Conservation (phyloP, 495 filamentous ascomycete genomes). For the Hypomontagnella submonticulosa region DNA sequence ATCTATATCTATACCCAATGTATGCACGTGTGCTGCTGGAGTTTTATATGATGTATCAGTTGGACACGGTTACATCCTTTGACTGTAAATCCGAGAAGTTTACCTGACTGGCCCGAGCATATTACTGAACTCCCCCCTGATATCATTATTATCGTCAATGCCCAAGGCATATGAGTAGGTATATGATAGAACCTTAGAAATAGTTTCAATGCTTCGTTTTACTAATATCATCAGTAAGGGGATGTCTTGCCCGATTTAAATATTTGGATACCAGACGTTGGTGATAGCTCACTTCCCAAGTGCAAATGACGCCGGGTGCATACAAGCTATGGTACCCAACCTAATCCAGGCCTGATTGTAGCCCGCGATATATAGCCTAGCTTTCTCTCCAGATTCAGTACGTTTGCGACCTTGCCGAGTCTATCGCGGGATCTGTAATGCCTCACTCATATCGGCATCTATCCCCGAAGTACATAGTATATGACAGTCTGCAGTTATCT, state of each 20-base stretch:
- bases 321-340: not conserved
- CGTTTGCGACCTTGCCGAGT: slow-evolving; percentile 20
- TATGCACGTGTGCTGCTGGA: not conserved
- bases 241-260: no score
- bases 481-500: slow-evolving; percentile 10
- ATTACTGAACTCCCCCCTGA: no score
- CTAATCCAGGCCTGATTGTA: no score
- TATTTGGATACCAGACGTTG: not conserved
- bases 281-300: slow-evolving; percentile 5
- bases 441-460: slow-evolving; percentile 22
- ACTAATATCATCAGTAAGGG: no score
- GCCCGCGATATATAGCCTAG: not conserved
- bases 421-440: slow-evolving; percentile 21
- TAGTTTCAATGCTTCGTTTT: no score
- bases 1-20: not conserved
- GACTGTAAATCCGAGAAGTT: no score
- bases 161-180: no score
- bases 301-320: slow-evolving; percentile 8
- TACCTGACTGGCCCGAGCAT: no score
- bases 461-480: slow-evolving; percentile 10
- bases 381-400: not conserved
- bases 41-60: not conserved
- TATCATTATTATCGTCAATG: no score
- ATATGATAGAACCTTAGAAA: no score
- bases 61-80: no score